Evolutionary conservation across 2,329 filamentous ascomycete species (phyloP).

Genomic region (Lachnellula arida): DNA sequence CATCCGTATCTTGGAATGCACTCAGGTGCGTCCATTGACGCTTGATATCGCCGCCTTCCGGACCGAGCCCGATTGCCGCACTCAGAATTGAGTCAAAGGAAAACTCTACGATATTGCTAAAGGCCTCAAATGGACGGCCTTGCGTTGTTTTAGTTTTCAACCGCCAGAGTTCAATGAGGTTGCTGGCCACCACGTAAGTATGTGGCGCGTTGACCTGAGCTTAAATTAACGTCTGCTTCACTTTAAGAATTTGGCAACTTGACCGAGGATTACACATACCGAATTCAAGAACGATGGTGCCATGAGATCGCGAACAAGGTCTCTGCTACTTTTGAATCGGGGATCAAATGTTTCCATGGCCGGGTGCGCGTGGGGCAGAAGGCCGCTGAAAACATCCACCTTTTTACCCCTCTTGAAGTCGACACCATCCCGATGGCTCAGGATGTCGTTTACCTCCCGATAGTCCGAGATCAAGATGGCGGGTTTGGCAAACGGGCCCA

Average conservation of each 20-base stretch:
- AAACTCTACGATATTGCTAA: neutral
- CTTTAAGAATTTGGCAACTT: neutral
- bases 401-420: neutral
- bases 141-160: neutral
- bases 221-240: neutral
- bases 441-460: slow-evolving; percentile 29
- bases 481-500: slow-evolving; percentile 16
- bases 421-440: slow-evolving; percentile 4
- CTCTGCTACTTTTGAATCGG: neutral
- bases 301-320: neutral
- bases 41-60: neutral
- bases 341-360: neutral
- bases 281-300: neutral
- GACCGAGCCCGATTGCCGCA: neutral
- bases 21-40: neutral
- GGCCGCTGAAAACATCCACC: neutral
- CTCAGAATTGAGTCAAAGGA: neutral
- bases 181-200: neutral
- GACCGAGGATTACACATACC: neutral
- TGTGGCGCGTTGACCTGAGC: neutral
- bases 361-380: neutral
- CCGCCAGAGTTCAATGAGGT: neutral
- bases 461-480: slow-evolving; percentile 27
- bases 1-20: too few species aligned
- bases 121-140: neutral